Evolutionary conservation across 768 basidiomycete species (phyloP), one percentile per base, ranked within the genome.

Genomic region (Amanita subjunquillea): DNA sequence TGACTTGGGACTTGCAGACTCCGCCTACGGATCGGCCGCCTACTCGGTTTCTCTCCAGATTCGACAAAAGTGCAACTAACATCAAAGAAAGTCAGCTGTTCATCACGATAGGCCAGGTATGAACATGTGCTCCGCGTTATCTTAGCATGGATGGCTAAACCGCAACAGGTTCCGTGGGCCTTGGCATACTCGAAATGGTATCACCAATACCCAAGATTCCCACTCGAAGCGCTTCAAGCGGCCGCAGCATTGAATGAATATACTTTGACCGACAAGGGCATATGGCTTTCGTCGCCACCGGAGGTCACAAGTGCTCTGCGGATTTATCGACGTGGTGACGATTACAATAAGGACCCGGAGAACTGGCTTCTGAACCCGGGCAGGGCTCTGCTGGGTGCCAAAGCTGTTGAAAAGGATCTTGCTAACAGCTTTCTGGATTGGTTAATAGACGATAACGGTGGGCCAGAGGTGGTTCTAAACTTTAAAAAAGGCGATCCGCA

Each of bases 21-120:
- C 55, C 63, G 17, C 57, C 68, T 3, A 55, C 58, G 10, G 57
- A 59, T 32, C 68, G 65, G 1, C 63, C 61, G 3, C 60, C 75
- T 4, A 72, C 71, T 12, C 73, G 76, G 30, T 80, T 79, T 62
- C 69, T 80, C 12, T 77, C 77, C 1, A 73, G 79, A 3, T 80
- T 68, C 54, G 79, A 82, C 56, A 80, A 79, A 56, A 76, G 76
- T 49, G 78, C 79, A 7, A 80, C 78, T 0, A 79, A 80, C 58
- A 78, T 80, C 61, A 80, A 78, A 54, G 77, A 80, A 54, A 76
- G 72, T 29, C 60, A 66, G 45, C 54, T 80, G 9, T 80, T 78
- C 52, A 66, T 69, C 38, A 65, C 60, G 8, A 77, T 80, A 23
- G 77, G 78, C 6, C 77, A 79, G 62, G 77, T 71, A 48, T 6